Base-by-base conservation (phyloP, 1,284 basidiomycete genomes). In the Macrocystidia cucumis region DNA sequence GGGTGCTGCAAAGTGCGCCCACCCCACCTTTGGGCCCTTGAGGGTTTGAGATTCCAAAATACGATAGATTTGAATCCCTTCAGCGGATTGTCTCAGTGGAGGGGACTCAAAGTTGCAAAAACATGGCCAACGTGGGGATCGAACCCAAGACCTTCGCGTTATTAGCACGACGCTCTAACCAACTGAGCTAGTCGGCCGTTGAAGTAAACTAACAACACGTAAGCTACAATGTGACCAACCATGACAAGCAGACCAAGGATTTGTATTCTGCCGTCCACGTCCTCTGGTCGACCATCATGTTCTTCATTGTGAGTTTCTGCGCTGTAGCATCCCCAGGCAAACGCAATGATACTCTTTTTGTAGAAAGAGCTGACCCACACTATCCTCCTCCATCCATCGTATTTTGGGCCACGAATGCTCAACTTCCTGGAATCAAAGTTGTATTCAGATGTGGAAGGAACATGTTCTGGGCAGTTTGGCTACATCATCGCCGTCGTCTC, bases 401-500 rank as follows among this genome's bases (percentile, higher is more conserved):
- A 95, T 65, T 98, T 98, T 57, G 95, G 95, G 9, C 91, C 95
- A 4, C 84, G 88, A 43, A 92, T 98, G 78, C 75, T 90, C 41
- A 85, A 89, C 46, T 96, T 91, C 62, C 77, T 98, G 40, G 81
- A 91, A 55, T 83, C 84, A 38, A 96, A 97, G 60, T 74, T 98
- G 16, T 91, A 93, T 55, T 80, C 90, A 13, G 93, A 98, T 57
- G 93, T 98, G 40, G 95, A 98, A 60, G 95, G 95, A 23, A 97
- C 93, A 33, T 98, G 95, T 55, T 91, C 88, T 25, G 95, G 95
- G 35, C 82, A 88, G 51, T 90, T 93, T 47, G 93, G 92, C 42
- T 98, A 97, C 64, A 97, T 98, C 63, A 95, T 98, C 54, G 88
- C 92, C 18, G 95, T 98, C 25, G 81, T 97, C 20, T 82, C 79